Base-by-base conservation (phyloP, 495 filamentous ascomycete genomes). In the Tuber calosporum region DNA sequence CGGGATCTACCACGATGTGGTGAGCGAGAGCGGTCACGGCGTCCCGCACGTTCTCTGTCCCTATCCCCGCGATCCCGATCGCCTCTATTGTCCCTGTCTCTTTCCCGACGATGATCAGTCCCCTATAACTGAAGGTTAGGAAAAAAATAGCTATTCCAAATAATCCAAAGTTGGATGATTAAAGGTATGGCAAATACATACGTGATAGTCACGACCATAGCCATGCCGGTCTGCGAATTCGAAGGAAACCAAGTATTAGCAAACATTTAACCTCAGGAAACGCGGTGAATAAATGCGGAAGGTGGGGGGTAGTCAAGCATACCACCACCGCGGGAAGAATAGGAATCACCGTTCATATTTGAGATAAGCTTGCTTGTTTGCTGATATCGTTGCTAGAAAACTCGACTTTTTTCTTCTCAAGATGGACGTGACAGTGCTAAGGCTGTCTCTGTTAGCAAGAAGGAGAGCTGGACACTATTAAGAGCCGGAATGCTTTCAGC, bases 1-100 rank as follows among this genome's bases (percentile, higher is more conserved):
- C 80, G 71, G 6, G 80, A 79, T 43, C 80, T 70, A 45, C 74
- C 72, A 66, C 77, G 80, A 71, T 79, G 79, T 36, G 80, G 79
- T 48, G 79, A 82, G 67, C 78, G 79, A 34, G 80, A 82, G 34
- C 82, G 73, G 73, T 84, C 82, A 70, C 84, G 82, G 73, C 79
- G 71, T 69, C 70, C 78, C 68, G 73, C 22, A 62, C 34, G 40
- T n/a, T 69, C 71, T 69, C 41, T 72, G 34, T 45, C 37, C 20
- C 39, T 38, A 43, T 79, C 76, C 69, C 72, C 72, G 42, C 73
- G 75, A 53, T 76, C 71, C 30, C 79, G 75, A 43, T 81, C 79
- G 38, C 76, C 75, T 39, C 80, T 77, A 0, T 71, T 74, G 39
- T 77, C 80, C 34, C 80, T 82, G 53, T 82, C 80, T 67, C 80